These are phyloP conservation scores for Amyloporia xantha DNA, from an alignment of 768 basidiomycete species.

Conservation along the genomic window DNA sequence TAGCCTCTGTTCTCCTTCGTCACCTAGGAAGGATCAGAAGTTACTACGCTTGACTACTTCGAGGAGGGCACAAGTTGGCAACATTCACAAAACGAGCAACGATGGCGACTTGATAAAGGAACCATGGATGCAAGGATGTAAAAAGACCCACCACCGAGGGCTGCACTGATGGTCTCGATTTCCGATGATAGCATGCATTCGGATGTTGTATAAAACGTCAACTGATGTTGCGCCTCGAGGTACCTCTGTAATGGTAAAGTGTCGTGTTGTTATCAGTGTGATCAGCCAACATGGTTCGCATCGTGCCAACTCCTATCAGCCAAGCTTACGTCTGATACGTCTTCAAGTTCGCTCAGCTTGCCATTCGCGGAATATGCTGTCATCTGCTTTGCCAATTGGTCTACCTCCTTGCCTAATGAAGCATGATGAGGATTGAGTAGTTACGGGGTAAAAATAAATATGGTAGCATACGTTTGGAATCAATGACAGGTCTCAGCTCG, in stretches of 20 bases:
- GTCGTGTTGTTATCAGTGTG: neutral
- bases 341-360: slow-evolving; percentile 49
- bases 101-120: slow-evolving; percentile 8
- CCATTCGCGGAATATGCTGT: slow-evolving; percentile 41
- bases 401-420: slow-evolving; percentile 54
- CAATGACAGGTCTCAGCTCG: slow-evolving; percentile 52
- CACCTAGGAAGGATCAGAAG: slow-evolving; percentile 58
- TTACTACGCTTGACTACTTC: too few relatives aligned
- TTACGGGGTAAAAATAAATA: slow-evolving; percentile 1
- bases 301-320: too few relatives aligned
- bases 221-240: slow-evolving; percentile 57
- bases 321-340: slow-evolving; percentile 18
- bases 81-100: too few relatives aligned
- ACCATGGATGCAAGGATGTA: neutral
- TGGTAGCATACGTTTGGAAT: slow-evolving; percentile 49
- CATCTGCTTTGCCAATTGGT: slow-evolving; percentile 42
- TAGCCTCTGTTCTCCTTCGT: slow-evolving; percentile 62
- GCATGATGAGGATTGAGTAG: neutral
- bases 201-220: slow-evolving; percentile 46
- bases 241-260: slow-evolving; percentile 54
- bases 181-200: slow-evolving; percentile 58
- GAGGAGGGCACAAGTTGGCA: too few relatives aligned
- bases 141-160: slow-evolving; percentile 54
- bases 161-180: slow-evolving; percentile 48
- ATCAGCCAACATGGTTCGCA: neutral